These are phyloP conservation scores for Yarrowia divulgata DNA, from an alignment of 805 yeast species.

Conservation along the genomic window DNA sequence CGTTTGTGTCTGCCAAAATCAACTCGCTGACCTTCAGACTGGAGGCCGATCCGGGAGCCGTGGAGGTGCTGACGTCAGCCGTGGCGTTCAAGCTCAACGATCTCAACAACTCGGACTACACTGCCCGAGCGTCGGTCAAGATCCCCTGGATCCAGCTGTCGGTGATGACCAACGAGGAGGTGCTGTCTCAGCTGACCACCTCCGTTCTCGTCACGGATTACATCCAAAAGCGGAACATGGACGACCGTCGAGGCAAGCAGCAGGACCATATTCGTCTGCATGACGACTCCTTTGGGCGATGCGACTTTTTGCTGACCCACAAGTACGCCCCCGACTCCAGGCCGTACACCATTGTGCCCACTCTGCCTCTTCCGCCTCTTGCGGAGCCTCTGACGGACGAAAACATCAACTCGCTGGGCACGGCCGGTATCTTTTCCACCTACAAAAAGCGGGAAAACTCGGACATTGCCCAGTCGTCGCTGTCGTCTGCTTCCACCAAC, in stretches of 20 bases:
- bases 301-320: slow-evolving; percentile 70
- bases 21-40: slow-evolving; percentile 58
- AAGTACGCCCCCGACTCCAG: slow-evolving; percentile 60
- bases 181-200: slow-evolving; percentile 59
- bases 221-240: slow-evolving; percentile 58
- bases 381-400: slow-evolving; percentile 43
- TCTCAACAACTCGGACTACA: slow-evolving; percentile 70
- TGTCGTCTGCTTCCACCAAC: slow-evolving; percentile 27
- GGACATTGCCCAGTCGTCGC: slow-evolving; percentile 29
- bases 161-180: slow-evolving; percentile 42
- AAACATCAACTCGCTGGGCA: slow-evolving; percentile 30
- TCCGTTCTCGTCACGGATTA: slow-evolving; percentile 68
- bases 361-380: slow-evolving; percentile 68
- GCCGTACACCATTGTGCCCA: slow-evolving; percentile 56
- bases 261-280: slow-evolving; percentile 69
- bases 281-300: slow-evolving; percentile 85
- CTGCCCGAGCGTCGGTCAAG: slow-evolving; percentile 59
- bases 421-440: slow-evolving; percentile 16
- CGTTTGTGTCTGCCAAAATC: slow-evolving; percentile 65
- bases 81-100: slow-evolving; percentile 63
- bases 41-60: slow-evolving; percentile 47
- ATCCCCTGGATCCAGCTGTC: slow-evolving; percentile 58
- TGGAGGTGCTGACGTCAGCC: slow-evolving; percentile 46
- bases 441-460: slow-evolving; percentile 30
- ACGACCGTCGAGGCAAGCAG: slow-evolving; percentile 60